Evolutionary conservation across 1,284 basidiomycete genomes (phyloP), one percentile per base, ranked within the genome.

Genomic region (Marasmius tenuissimus): DNA sequence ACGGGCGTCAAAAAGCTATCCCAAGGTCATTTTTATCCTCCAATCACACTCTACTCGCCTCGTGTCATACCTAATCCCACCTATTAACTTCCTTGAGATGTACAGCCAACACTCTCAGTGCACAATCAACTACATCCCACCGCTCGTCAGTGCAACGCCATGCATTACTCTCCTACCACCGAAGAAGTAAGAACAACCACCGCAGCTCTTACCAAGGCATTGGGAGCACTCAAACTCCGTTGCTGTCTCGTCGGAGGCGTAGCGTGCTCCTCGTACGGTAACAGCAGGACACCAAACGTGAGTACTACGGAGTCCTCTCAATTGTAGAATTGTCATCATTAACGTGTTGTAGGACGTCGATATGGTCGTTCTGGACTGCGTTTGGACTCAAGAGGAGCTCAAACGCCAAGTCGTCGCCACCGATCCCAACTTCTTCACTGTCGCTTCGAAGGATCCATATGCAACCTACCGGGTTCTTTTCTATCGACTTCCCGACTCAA

Each of bases 271-370:
- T 54, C 68, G 34, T 70, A 71, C 51, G 72, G 71, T 22, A 70
- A 61, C 48, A 39, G 59, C 5, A 49, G 72, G 4, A 61, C 63
- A 2, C 72, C 72, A 18, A 66, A 70, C 40, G 72, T 73, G 48
- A 50, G 69, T 35, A 10, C 7, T 47, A 11, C 48, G 4, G 39
- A 16, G 11, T 34, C 38, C 35, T 45, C 20, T 11, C 20, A 35
- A 14, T 18, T 10, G 10, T 37, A 7, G 40, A 14, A n/a, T 37
- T 35, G 12, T 2, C 11, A 12, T 1, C 16, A 38, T 11, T 47
- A 20, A 35, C 2, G 5, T n/a, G 8, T n/a, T 20, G 52, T 66
- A 85, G 83, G 84, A 85, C 65, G 74, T 84, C 11, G 84, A 85
- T 65, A 69, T 85, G 16, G 73, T 85, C 18, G 77, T 84, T 1